Evolutionary conservation across 176 grass and related monocot species (phyloP).

Genomic region (Aegilops sharonensis): DNA sequence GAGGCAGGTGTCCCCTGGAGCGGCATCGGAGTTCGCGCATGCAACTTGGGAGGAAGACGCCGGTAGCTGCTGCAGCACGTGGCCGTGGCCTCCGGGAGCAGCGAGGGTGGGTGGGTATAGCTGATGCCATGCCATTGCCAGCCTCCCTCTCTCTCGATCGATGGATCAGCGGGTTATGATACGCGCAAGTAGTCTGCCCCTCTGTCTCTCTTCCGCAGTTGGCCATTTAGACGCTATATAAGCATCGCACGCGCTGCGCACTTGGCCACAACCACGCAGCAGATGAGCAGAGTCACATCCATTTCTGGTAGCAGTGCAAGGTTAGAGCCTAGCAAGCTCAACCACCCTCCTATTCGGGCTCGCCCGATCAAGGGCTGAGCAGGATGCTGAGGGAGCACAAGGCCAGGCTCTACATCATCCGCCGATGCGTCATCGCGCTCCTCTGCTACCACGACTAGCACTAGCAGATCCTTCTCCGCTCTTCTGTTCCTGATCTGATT

Average conservation of each 20-base stretch:
- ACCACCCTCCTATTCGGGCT: not conserved
- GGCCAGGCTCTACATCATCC: constrained; percentile 53
- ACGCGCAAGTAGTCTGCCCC: not conserved
- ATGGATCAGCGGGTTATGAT: not conserved
- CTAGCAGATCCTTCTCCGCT: not conserved
- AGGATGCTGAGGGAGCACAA: constrained; percentile 48
- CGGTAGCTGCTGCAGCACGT: not conserved
- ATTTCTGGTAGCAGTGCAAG: not conserved
- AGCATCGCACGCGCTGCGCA: not conserved
- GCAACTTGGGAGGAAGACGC: not conserved
- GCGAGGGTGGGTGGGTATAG: not conserved
- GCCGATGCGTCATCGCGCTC: constrained; percentile 54
- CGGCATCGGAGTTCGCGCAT: not conserved
- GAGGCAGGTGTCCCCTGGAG: not conserved
- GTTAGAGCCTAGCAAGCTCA: not conserved
- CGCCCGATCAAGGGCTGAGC: constrained; percentile 27
- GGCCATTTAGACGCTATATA: constrained; percentile 27
- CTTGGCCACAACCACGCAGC: constrained; percentile 11
- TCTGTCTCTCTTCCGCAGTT: not conserved
- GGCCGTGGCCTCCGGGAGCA: not conserved
- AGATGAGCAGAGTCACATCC: constrained; percentile 26
- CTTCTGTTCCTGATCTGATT: not conserved
- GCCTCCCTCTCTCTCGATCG: not conserved
- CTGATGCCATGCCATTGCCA: not conserved
- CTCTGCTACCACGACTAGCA: constrained; percentile 22